Base-by-base conservation (phyloP, 2,329 filamentous ascomycete species). In the Pseudonectria foliicola region DNA sequence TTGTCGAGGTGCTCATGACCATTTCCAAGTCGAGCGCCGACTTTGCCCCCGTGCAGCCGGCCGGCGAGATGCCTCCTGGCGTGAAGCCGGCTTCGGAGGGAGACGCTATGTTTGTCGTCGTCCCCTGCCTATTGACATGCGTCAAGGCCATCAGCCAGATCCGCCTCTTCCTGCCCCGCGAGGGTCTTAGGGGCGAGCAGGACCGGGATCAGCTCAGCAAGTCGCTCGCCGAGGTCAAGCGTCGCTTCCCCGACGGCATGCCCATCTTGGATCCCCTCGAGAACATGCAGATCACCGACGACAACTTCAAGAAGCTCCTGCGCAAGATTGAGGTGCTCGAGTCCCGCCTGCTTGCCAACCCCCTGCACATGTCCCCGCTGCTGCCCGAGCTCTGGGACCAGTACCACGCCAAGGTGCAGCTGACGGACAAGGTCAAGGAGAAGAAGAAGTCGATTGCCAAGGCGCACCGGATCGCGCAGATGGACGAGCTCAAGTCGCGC, bases 291-390 rank as follows among this genome's bases (percentile, higher is more conserved):
- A 96, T 98, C 52, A 82, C 73, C 4, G 92, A 96, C 52, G 88
- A 95, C 2, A 80, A 79, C 0, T 96, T 98, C 68, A 95, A 93
- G 70, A 87, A 88, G 57, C 75, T 95, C 4, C 74, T 96, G 37
- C 68, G 88, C 62, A 96, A 96, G 76, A 95, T 98, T 42, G 92
- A 98, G 63, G 85, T 96, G 10, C 75, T 98, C 2, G 92, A 98
- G 63, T 92, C 90, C 5, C 81, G 86, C 34, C 70, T 98, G 14
- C 66, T 96, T 18, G 77, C 85, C 11, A 96, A 95, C 59, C 88
- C 90, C 4, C 73, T 98, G 12, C 90, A 98, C 60, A 85, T 90
- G 40, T 95, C 89, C 4, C 86, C 89, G 3, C 75, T 87, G 24
- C 70, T 98, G 8, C 77, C 83, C 1, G 82, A 82, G 32, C 73